These are phyloP conservation scores for Penicillium taxi DNA, from an alignment of 495 filamentous ascomycete genomes.

Conservation along the genomic window DNA sequence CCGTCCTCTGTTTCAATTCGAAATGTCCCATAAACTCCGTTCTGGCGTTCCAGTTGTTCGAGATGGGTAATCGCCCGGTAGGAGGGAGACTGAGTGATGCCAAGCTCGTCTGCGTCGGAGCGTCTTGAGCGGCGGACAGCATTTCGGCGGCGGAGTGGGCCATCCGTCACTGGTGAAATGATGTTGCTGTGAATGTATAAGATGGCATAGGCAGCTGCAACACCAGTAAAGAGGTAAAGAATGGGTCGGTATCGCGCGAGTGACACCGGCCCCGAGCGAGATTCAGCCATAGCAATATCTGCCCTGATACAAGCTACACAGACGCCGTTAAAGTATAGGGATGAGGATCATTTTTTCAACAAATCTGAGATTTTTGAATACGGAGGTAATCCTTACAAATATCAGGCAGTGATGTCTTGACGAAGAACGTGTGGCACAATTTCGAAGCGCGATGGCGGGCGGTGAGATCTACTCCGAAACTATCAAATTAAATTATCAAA, in stretches of 20 bases:
- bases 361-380: no score
- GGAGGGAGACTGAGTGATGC: conserved; percentile 27
- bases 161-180: conserved; percentile 18
- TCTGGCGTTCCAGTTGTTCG: conserved; percentile 38
- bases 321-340: conserved; percentile 11
- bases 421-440: no score
- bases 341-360: conserved; percentile 8
- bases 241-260: conserved; percentile 43
- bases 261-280: conserved; percentile 28
- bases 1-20: conserved; percentile 43
- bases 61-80: conserved; percentile 37
- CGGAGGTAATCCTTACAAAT: no score
- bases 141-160: conserved; percentile 36
- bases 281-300: conserved; percentile 29
- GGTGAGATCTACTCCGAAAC: no score
- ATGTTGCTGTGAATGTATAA: conserved; percentile 40
- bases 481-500: no score
- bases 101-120: conserved; percentile 20
- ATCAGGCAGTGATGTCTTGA: no score
- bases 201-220: conserved; percentile 42
- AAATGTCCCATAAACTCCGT: conserved; percentile 43
- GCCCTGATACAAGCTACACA: conserved; percentile 13
- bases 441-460: no score
- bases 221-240: conserved; percentile 42
- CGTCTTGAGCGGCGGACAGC: conserved; percentile 37